Percentiles rank a stretch among this genome's conserved stretches.
Evolutionary conservation across 179 eudicot species (phyloP).

Genomic region (Silene noctiflora): DNA sequence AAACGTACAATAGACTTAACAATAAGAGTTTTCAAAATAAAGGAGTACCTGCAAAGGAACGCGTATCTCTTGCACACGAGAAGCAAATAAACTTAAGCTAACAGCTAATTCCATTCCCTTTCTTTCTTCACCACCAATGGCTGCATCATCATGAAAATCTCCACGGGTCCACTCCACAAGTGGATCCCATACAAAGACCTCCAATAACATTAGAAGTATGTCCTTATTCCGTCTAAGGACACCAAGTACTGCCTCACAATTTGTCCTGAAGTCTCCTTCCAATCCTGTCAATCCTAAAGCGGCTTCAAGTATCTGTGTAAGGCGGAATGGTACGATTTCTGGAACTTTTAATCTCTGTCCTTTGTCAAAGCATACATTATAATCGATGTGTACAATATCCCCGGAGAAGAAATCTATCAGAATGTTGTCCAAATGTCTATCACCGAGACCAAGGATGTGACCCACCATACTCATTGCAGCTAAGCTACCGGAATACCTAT

Average conservation of each 20-base stretch:
- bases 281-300: slow-evolving; percentile 91
- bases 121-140: slow-evolving; percentile 97
- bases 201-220: slow-evolving; percentile 82
- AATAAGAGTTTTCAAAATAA: slow-evolving; percentile 5
- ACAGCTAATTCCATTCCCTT: slow-evolving; percentile 99
- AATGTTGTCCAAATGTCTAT: slow-evolving; percentile 97
- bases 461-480: slow-evolving; percentile 99
- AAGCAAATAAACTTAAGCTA: slow-evolving; percentile 97
- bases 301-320: slow-evolving; percentile 93
- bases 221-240: slow-evolving; percentile 87
- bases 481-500: slow-evolving; percentile 86
- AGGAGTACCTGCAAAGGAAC: slow-evolving; percentile 84
- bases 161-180: slow-evolving; percentile 99
- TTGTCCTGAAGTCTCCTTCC: slow-evolving; percentile 91
- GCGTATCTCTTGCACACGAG: slow-evolving; percentile 99
- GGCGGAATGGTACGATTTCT: slow-evolving; percentile 98
- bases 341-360: slow-evolving; percentile 94
- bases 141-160: slow-evolving; percentile 96
- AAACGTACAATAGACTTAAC: slow-evolving; percentile 4
- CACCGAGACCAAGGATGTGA: slow-evolving; percentile 97
- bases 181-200: slow-evolving; percentile 99
- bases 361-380: slow-evolving; percentile 99
- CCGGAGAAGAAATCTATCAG: slow-evolving; percentile 84
- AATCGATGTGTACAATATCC: slow-evolving; percentile 95
- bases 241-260: slow-evolving; percentile 92